Base-by-base conservation (phyloP, 2,329 filamentous ascomycete species). In the Aspergillus sp. region DNA sequence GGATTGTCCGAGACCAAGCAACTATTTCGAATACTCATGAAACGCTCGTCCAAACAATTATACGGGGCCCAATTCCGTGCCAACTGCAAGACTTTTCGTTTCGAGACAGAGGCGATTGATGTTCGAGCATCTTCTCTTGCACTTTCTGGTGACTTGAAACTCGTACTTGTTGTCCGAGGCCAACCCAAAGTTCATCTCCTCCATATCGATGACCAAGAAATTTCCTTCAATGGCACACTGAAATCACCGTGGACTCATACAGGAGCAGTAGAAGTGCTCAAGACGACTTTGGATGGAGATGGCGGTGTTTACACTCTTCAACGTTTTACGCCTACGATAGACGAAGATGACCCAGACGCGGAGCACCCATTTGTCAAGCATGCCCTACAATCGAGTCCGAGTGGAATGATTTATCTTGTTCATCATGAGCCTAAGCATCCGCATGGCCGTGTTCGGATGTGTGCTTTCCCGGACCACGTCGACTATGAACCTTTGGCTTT, bases 11-110 rank as follows among this genome's bases (percentile, higher is more conserved):
- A 45, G 6, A 60, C 54, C 10, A 50, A 48, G 7, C 42, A 58
- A 5, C 54, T 72, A 5, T 70, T 67, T 37, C 44, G 43, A 8
- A 34, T 64, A 5, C 52, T 72, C 5, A 58, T 59, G 19, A 47
- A 46, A 29, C 52, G 61, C 11, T 60, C 67, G 7, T 51, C 52
- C 8, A 48, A 50, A 29, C 56, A 66, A 41, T 48, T 72, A 6
- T 66, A 62, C 43, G 66, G 68, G 6, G 62, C 63, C 1, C 59
- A 65, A 39, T 62, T 62, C 44, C 45, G 60, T 42, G 59, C 64
- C 9, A 51, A 61, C 26, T 53, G 57, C 45, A 60, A 53, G 12
- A 49, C 54, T 10, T 60, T 64, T 40, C 48, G 48, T 2, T 61
- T 63, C 30, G 49, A 49, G 7, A 49, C 44, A 26, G 50, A 54